Evolutionary conservation across 768 basidiomycete genomes (phyloP).

Genomic region (Amanita jacksonii): DNA sequence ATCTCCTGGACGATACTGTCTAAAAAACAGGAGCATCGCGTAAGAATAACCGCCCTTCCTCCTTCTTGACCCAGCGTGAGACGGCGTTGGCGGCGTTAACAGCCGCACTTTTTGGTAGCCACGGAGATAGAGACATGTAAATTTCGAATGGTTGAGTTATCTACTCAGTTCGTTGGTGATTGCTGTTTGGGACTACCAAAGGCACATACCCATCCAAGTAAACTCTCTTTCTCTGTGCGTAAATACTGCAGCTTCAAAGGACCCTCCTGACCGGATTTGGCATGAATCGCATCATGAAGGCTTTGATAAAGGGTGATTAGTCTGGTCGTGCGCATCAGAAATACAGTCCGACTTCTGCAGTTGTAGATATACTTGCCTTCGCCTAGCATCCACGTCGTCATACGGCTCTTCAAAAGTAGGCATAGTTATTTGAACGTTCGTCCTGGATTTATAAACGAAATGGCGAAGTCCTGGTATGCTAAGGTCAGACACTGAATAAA

Average conservation of each 20-base stretch:
- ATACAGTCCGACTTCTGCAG: neutral
- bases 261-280: slow-evolving; percentile 73
- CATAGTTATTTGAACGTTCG: slow-evolving; percentile 81
- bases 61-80: slow-evolving; percentile 83
- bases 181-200: neutral
- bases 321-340: slow-evolving; percentile 26
- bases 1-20: slow-evolving; percentile 4
- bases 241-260: slow-evolving; percentile 83
- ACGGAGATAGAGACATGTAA: slow-evolving; percentile 74
- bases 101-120: slow-evolving; percentile 79
- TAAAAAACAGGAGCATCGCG: slow-evolving; percentile 86
- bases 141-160: slow-evolving; percentile 92
- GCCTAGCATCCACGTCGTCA: slow-evolving; percentile 44
- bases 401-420: slow-evolving; percentile 88
- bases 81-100: slow-evolving; percentile 87
- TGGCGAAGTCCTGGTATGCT: slow-evolving; percentile 88
- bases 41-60: slow-evolving; percentile 76
- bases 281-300: slow-evolving; percentile 84
- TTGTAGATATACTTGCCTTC: slow-evolving; percentile 36
- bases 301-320: slow-evolving; percentile 82
- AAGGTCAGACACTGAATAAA: slow-evolving; percentile 64
- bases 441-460: slow-evolving; percentile 89
- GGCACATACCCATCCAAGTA: slow-evolving; percentile 85
- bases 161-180: slow-evolving; percentile 28
- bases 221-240: slow-evolving; percentile 75